Conservation (phyloP, 1,284 basidiomycete genomes). For the Ganoderma boninense region DNA sequence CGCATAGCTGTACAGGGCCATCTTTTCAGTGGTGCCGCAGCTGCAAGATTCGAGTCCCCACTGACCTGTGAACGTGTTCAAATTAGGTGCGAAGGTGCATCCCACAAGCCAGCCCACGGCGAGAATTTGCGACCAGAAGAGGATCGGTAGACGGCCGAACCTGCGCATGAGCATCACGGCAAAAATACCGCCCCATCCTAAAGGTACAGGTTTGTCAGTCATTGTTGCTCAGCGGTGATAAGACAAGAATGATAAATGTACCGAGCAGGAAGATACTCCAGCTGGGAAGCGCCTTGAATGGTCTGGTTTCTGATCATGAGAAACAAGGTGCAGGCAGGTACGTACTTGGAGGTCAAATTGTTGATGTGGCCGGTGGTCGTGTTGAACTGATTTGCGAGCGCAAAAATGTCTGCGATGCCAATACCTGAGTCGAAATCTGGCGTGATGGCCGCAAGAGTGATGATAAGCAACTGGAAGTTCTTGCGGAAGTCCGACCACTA, state of each 20-base stretch:
- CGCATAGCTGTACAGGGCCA: slow-evolving; percentile 60
- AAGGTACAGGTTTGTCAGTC: neutral
- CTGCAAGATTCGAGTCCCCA: neutral
- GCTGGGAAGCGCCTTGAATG: slow-evolving; percentile 42
- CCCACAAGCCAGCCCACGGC: slow-evolving; percentile 59
- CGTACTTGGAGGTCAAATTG: slow-evolving; percentile 57
- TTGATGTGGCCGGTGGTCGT: slow-evolving; percentile 70
- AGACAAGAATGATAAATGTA: slow-evolving; percentile 27
- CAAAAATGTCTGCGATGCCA: slow-evolving; percentile 68
- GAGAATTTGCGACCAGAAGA: slow-evolving; percentile 72
- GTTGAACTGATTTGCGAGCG: slow-evolving; percentile 62
- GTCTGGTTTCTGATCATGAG: neutral
- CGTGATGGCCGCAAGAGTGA: slow-evolving; percentile 71
- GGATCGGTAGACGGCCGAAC: slow-evolving; percentile 64
- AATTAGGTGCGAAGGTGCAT: slow-evolving; percentile 60
- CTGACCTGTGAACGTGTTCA: slow-evolving; percentile 61
- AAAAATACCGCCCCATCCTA: slow-evolving; percentile 69
- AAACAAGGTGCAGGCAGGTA: neutral
- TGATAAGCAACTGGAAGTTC: slow-evolving; percentile 62
- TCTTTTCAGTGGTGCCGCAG: neutral
- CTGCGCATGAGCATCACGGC: slow-evolving; percentile 67
- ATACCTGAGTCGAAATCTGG: slow-evolving; percentile 77
- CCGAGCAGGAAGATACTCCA: slow-evolving; percentile 76
- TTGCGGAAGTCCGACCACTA: slow-evolving; percentile 59
- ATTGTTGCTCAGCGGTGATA: neutral